Evolutionary conservation across 2,329 filamentous ascomycete species (phyloP).

Genomic region (Trichoderma atroviride): DNA sequence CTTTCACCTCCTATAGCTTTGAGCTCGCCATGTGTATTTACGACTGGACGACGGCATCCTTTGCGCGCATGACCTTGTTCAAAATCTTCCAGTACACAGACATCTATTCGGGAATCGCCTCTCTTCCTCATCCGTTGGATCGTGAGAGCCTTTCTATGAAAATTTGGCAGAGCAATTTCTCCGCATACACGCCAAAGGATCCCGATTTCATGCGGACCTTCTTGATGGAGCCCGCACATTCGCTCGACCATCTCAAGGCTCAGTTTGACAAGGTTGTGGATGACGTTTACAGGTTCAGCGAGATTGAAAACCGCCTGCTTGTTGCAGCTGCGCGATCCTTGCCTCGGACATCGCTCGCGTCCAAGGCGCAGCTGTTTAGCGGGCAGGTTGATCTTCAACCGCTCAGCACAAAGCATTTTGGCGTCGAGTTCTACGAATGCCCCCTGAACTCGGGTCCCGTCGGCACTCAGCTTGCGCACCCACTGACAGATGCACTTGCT

Average conservation of each 20-base stretch:
- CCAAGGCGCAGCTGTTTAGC: constrained; percentile 21
- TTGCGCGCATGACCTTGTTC: constrained; percentile 22
- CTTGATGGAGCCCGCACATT: constrained; percentile 23
- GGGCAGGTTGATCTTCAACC: constrained; percentile 26
- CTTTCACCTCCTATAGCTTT: constrained; percentile 23
- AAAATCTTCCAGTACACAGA: constrained; percentile 27
- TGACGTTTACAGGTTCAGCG: constrained; percentile 15
- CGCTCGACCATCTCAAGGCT: constrained; percentile 7
- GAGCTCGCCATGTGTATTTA: constrained; percentile 26
- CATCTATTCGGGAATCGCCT: not conserved
- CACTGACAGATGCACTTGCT: constrained; percentile 6
- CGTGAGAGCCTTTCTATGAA: constrained; percentile 5
- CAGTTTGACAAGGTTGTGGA: constrained; percentile 14
- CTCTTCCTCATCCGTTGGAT: constrained; percentile 15
- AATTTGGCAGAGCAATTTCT: constrained; percentile 26
- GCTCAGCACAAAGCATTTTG: constrained; percentile 15
- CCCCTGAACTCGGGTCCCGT: constrained; percentile 19
- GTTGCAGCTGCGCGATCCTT: constrained; percentile 16
- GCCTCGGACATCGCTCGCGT: constrained; percentile 15
- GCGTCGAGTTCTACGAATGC: constrained; percentile 23
- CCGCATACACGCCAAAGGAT: constrained; percentile 20
- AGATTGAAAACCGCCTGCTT: constrained; percentile 22
- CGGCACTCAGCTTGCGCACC: not conserved
- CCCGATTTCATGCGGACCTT: constrained; percentile 19
- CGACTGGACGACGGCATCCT: constrained; percentile 26